Evolutionary conservation across 202 grass and related monocot genomes (phyloP), one percentile per base, ranked within the genome.

Genomic region (Alloteropsis angusta): DNA sequence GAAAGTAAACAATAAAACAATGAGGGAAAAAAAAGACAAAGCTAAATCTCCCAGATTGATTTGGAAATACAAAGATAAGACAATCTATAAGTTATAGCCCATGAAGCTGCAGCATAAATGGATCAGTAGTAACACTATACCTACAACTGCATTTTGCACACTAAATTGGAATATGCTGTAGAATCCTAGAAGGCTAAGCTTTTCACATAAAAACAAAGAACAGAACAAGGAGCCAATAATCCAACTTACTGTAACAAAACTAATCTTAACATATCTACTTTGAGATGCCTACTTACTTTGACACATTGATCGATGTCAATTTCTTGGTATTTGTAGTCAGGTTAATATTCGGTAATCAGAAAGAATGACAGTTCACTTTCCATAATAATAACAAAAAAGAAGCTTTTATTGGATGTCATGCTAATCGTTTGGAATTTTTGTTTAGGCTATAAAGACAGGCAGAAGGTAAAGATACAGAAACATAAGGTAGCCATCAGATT

Each of bases 191-290:
- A 81, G 19, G 21, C 46, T 4, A 71, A 71, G 54, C 10, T 49
- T 77, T 70, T 50, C 42, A 79, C 48, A 37, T 22, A 22, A 63
- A 16, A 45, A 68, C 15, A 15, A 42, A 45, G 4, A 53, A 82
- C 32, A 36, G 7, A 44, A 14, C 52, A 59, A 70, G 41, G 10
- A 54, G 30, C 9, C 23, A 49, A 47, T 16, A 19, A 60, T 73
- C 9, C n/a, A 21, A 41, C 10, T 32, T 76, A 81, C 35, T n/a
- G 45, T 60, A 38, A 60, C 46, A 62, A 25, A 62, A 15, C 32
- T 68, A 70, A 64, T 80, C 26, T 58, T 56, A 18, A 34, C 37
- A 85, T 44, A 79, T 50, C 21, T 60, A 32, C 19, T 61, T 70
- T 48, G 22, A 85, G 60, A 66, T 41, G 6, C 16, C 14, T 34